These are phyloP conservation scores for Annulohypoxylon nitens DNA, from an alignment of 495 filamentous ascomycete species.

Conservation along the genomic window DNA sequence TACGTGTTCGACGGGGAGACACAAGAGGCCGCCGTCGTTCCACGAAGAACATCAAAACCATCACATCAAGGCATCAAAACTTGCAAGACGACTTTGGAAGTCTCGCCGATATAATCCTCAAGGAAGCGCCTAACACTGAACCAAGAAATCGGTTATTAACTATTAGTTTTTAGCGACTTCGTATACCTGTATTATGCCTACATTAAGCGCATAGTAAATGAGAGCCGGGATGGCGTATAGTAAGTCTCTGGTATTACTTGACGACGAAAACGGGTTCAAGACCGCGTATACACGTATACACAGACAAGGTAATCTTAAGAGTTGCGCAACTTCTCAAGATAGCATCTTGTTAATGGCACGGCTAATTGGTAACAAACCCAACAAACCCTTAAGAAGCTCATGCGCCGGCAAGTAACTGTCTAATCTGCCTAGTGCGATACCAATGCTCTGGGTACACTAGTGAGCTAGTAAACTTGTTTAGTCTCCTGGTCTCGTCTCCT, in stretches of 20 bases:
- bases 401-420: slow-evolving; percentile 42
- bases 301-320: slow-evolving; percentile 31
- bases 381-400: slow-evolving; percentile 11
- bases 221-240: slow-evolving; percentile 39
- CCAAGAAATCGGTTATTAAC: slow-evolving; percentile 26
- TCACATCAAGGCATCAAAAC: not conserved
- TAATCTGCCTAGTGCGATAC: slow-evolving; percentile 39
- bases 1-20: slow-evolving; percentile 5
- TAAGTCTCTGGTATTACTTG: slow-evolving; percentile 34
- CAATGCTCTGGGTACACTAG: slow-evolving; percentile 45
- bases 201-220: slow-evolving; percentile 9
- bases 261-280: slow-evolving; percentile 31
- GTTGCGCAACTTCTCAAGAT: slow-evolving; percentile 31
- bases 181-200: not conserved
- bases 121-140: slow-evolving; percentile 15
- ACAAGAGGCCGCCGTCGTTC: slow-evolving; percentile 5
- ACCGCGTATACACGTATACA: slow-evolving; percentile 38
- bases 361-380: slow-evolving; percentile 35
- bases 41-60: not conserved
- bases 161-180: slow-evolving; percentile 1
- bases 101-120: slow-evolving; percentile 21
- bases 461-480: slow-evolving; percentile 27
- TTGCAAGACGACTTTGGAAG: not conserved
- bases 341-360: slow-evolving; percentile 27
- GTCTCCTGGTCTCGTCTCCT: not conserved